Evolutionary conservation across 129 eudicot genomes (phyloP), one percentile per base, ranked within the genome.

Genomic region (Oenanthe sinensis): DNA sequence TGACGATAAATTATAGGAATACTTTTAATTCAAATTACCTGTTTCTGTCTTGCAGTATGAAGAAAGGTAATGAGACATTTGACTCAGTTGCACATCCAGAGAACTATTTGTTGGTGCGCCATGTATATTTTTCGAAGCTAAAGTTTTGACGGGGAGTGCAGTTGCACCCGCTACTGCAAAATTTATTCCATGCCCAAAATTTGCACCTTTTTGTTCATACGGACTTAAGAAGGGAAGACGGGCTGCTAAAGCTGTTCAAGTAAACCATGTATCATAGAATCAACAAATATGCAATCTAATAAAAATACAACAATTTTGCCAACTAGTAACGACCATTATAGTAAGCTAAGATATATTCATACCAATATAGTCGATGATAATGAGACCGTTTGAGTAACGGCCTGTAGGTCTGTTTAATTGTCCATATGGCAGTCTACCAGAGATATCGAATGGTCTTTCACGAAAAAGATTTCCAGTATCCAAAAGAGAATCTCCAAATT

Each of bases 131-230:
- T 45, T 75, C 8, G 30, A 58, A 8, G 80, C 78, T 39, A 82
- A 60, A 44, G 47, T 17, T 24, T 79, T n/a, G 4, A 68, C 63
- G 11, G 83, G 76, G 15, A 85, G 44, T 0, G 88, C 88, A 9
- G 88, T 81, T 36, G 88, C 44, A 62, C 88, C 88, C 8, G 88
- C 88, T 15, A 82, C 85, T 0, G 85, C 85, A 43, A 85, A 85
- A 62, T 85, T 85, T 6, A 71, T 83, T 36, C 88, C 88, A 26
- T 82, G 75, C 6, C 36, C 43, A 73, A 82, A 78, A 10, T 80
- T 14, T 20, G 78, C 83, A 6, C 49, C 83, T 1, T 2, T 26
- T 7, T 78, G 40, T 37, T 78, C 75, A 74, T 81, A 85, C 0
- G 88, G 81, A 28, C 70, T 76, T 0, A 85, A 39, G 1, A 81